Base-by-base conservation (phyloP, 306 rosid genomes). In the Cotoneaster glaucophyllus region DNA sequence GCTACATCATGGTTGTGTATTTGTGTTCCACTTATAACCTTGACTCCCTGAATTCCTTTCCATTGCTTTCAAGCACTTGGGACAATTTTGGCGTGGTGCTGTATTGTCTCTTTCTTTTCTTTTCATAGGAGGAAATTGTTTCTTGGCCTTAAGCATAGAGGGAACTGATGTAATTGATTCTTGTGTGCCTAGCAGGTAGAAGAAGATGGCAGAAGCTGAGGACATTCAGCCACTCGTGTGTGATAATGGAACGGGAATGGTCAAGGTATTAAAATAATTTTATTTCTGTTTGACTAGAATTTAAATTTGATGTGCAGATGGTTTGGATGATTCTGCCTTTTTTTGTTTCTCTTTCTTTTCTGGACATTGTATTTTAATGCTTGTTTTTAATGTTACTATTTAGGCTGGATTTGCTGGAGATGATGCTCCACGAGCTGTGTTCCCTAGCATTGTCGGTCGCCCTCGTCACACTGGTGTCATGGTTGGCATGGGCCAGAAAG, bases 401-500 rank as follows among this genome's bases (percentile, higher is more conserved):
- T 77, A 93, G 99, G 99, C 99, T 80, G 99, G 99, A 65, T 95
- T 95, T 81, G 99, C 99, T 34, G 99, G 99, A 89, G 99, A 95
- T 82, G 99, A 95, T 86, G 99, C 99, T 71, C 99, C 99, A 19
- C 87, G 99, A 80, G 99, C 99, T 76, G 99, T 95, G 67, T 95
- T 95, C 82, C 99, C 99, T 79, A 95, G 99, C 77, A 95, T 95
- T 76, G 97, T 95, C 1, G 99, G 99, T 41, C 99, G 99, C 64
- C 99, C 99, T 66, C 99, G 99, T 76, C 99, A 95, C 86, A 95
- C 99, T 31, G 99, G 99, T 70, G 99, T 95, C 84, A 95, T 95
- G 99, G 99, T 95, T 77, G 99, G 99, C 64, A 95, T 95, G 99
- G 99, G 99, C 71, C 99, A 95, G 84, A 95, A 95, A 74, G 99